Base-by-base conservation (phyloP, 331 rosid genomes). In the Erythrophleum ivorense region DNA sequence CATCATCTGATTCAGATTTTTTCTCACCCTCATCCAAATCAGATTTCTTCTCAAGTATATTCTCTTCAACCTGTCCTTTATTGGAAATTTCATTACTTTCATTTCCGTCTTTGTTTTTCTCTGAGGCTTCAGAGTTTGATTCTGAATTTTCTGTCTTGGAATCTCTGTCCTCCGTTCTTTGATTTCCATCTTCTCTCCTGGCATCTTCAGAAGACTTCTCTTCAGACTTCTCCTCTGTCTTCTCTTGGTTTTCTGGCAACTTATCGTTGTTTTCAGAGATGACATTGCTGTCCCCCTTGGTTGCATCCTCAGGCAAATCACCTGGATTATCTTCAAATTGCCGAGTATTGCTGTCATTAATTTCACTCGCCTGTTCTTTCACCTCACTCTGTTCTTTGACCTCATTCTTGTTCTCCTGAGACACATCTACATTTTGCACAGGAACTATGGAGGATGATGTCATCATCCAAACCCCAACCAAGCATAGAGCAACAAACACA, bases 381-480 rank as follows among this genome's bases (percentile, higher is more conserved):
- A 75, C 70, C 68, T 76, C 82, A 9, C 38, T 75, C 80, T 80
- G 88, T 67, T 74, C 90, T 78, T 81, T 83, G 45, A 84, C 83
- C 60, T 76, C 91, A 75, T 74, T 81, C 79, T 92, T 95, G 67
- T 53, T 90, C 70, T 87, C 97, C 84, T 71, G 83, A 77, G 91
- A 58, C 60, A 89, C 89, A 70, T 92, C 99, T 10, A 75, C 89
- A 80, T 91, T 92, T 79, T 90, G 94, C 63, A 73, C 91, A 5
- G 98, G 97, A 81, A 90, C 98, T 40, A 88, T 91, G 16, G 97
- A 91, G 3, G 97, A 93, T 0, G 99, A 95, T n/a, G 97, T 92
- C 92, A 95, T 85, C 97, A 95, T 93, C 99, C 99, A 95, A 80
- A 93, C 83, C 49, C 97, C 99, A 62, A 92, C 97, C 91, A 95